Percentiles rank a stretch among this genome's conserved stretches.
Conservation (phyloP, 129 eudicot genomes). For the Glebionis coronaria region DNA sequence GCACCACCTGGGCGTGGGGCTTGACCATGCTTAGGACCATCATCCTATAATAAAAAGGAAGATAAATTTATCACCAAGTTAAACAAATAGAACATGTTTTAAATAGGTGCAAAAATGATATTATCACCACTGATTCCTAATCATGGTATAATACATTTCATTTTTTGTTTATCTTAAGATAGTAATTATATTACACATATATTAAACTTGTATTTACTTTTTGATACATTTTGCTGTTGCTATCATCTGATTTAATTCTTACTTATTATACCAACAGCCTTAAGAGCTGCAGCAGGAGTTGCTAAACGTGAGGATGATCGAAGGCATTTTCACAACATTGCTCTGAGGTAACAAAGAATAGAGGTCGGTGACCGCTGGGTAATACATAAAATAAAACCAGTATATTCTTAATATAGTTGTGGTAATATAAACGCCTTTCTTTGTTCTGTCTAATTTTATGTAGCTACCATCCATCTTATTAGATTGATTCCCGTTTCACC, state of each 20-base stretch:
- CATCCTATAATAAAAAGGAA: too few relatives aligned
- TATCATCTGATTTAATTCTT: slow-evolving; percentile 14
- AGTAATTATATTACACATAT: background rate
- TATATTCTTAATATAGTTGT: too few relatives aligned
- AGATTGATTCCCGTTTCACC: too few relatives aligned
- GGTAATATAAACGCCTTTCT: too few relatives aligned
- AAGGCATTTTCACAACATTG: slow-evolving; percentile 84
- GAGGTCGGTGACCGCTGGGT: slow-evolving; percentile 79
- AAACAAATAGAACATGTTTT: too few relatives aligned
- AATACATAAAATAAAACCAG: background rate
- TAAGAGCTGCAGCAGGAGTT: slow-evolving; percentile 95
- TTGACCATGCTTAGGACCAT: too few relatives aligned
- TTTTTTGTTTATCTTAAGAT: background rate
- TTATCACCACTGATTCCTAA: slow-evolving; percentile 76
- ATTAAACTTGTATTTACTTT: background rate
- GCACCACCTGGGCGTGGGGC: too few relatives aligned
- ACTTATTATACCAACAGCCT: slow-evolving; percentile 44
- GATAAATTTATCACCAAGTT: too few relatives aligned
- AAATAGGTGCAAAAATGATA: too few relatives aligned
- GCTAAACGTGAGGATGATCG: slow-evolving; percentile 95
- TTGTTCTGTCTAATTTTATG: background rate
- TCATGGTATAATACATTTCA: slow-evolving; percentile 53
- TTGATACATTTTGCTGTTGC: background rate
- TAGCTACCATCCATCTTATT: too few relatives aligned
- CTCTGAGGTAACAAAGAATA: slow-evolving; percentile 79